phyloP scores from a whole-genome alignment of 495 filamentous ascomycete species.

The Baudoinia panamericana region DNA sequence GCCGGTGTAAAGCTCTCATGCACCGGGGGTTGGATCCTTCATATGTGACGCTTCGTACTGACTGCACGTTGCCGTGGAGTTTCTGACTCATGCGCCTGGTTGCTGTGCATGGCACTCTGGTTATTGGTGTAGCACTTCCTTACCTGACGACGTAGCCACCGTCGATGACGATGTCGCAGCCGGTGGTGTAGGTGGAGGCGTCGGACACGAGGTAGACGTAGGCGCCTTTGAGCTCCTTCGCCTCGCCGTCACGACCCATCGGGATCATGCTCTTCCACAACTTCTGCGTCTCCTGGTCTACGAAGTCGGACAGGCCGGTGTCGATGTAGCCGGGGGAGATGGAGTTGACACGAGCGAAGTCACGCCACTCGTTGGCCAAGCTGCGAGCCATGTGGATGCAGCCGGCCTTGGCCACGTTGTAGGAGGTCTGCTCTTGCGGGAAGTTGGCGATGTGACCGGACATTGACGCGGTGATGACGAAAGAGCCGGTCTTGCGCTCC shows the following conservation, averaged over 20 bases:
- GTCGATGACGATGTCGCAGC: conserved; percentile 43
- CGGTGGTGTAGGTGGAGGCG: conserved; percentile 40
- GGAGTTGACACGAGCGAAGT: conserved; percentile 62
- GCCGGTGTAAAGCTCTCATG: too few species aligned
- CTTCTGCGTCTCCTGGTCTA: conserved; percentile 53
- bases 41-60: too few species aligned
- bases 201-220: conserved; percentile 67
- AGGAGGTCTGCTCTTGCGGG: conserved; percentile 67
- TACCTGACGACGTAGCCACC: conserved; percentile 38
- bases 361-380: conserved; percentile 64
- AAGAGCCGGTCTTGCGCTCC: conserved; percentile 44
- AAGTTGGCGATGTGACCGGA: conserved; percentile 65
- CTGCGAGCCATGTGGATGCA: conserved; percentile 39
- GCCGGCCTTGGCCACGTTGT: conserved; percentile 66
- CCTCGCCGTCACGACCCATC: conserved; percentile 57
- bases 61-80: too few species aligned
- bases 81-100: too few species aligned
- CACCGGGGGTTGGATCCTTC: too few species aligned
- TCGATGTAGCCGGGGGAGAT: conserved; percentile 71
- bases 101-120: too few species aligned
- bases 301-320: conserved; percentile 65
- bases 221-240: conserved; percentile 73
- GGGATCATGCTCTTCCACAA: conserved; percentile 70
- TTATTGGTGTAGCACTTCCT: too few species aligned
- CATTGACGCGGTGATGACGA: conserved; percentile 56